A percentile compares a stretch with the other conserved stretches of the same genome.
Evolutionary conservation across 305 asterid genomes (phyloP).

Genomic region (Petunia hybrid): DNA sequence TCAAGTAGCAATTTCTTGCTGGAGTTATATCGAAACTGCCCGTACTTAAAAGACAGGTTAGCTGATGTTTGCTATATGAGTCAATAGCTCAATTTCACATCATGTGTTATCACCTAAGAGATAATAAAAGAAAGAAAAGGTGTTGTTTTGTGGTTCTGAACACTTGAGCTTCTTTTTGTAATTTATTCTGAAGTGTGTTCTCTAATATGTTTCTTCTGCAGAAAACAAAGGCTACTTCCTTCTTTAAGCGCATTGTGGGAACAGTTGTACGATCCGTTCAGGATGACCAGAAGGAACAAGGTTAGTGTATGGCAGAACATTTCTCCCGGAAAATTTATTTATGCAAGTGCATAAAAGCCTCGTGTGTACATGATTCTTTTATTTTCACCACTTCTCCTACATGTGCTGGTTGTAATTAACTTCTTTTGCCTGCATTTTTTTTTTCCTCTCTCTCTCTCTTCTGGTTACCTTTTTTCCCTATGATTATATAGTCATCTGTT

Average conservation of each 20-base stretch:
- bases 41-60: not conserved
- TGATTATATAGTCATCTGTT: not conserved
- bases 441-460: not conserved
- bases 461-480: not conserved
- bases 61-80: not conserved
- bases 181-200: slow-evolving; percentile 32
- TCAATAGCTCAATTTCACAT: not conserved
- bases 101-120: slow-evolving; percentile 11
- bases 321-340: slow-evolving; percentile 8
- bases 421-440: not conserved
- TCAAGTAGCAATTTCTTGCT: slow-evolving; percentile 15
- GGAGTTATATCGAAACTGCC: not conserved
- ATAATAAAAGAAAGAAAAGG: slow-evolving; percentile 23
- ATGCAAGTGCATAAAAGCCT: slow-evolving; percentile 6
- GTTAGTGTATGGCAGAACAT: slow-evolving; percentile 48
- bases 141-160: slow-evolving; percentile 16
- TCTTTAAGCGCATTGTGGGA: slow-evolving; percentile 88
- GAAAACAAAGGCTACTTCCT: slow-evolving; percentile 77
- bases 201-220: slow-evolving; percentile 49
- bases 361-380: not conserved
- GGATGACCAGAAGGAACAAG: slow-evolving; percentile 97
- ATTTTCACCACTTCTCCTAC: not conserved
- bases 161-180: slow-evolving; percentile 10
- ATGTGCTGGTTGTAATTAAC: slow-evolving; percentile 1
- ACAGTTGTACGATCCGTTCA: slow-evolving; percentile 98